Percentiles rank a stretch among this genome's conserved stretches.
phyloP scores from a whole-genome alignment of 192 early-diverging fungal species.

The Umbelopsis vinacea region DNA sequence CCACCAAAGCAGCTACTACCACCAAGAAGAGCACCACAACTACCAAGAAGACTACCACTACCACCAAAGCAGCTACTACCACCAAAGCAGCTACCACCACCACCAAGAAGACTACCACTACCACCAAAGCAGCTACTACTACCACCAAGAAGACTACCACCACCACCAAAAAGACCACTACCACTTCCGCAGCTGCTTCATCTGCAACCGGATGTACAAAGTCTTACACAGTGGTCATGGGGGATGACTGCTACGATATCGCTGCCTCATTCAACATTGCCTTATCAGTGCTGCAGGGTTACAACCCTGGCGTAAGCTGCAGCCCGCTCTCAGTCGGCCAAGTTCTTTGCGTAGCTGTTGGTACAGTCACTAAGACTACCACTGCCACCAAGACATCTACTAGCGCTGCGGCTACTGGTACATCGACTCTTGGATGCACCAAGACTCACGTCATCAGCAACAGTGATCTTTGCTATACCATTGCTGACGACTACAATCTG shows the following conservation, averaged over 20 bases:
- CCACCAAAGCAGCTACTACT: neutral
- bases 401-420: neutral
- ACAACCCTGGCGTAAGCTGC: slow-evolving; percentile 4
- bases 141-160: neutral
- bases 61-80: neutral
- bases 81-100: slow-evolving; percentile 5
- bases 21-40: neutral
- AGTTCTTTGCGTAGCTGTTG: neutral
- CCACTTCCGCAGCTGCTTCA: neutral
- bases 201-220: slow-evolving; percentile 6
- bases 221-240: neutral
- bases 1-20: slow-evolving; percentile 9
- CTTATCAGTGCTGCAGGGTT: neutral
- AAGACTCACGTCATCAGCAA: slow-evolving; percentile 11
- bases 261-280: neutral
- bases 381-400: neutral
- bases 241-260: neutral
- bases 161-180: neutral
- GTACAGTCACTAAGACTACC: neutral
- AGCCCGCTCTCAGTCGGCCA: neutral
- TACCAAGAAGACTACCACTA: neutral
- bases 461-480: slow-evolving; percentile 3
- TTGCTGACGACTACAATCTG: neutral
- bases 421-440: slow-evolving; percentile 5
- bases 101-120: neutral